A percentile compares a stretch with the other conserved stretches of the same genome.
phyloP scores from a whole-genome alignment of 208 protist genomes.

The Trypanosomatidae sp. region DNA sequence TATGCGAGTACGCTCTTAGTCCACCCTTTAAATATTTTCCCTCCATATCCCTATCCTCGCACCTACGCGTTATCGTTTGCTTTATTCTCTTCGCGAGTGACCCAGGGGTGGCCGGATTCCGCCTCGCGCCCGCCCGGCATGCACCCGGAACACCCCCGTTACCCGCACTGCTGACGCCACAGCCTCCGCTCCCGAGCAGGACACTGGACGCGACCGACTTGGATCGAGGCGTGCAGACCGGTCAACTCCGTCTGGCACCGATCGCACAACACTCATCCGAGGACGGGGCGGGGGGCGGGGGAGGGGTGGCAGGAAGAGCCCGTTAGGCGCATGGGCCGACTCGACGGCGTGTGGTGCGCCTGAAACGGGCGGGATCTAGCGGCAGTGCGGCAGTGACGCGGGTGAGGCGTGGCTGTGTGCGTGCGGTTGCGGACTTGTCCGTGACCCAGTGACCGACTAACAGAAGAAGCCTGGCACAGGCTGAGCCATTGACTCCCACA shows the following conservation, averaged over 20 bases:
- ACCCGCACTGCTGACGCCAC: not conserved
- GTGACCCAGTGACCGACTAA: not conserved
- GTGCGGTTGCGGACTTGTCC: not conserved
- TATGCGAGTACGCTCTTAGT: not conserved
- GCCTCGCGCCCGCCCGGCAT: not conserved
- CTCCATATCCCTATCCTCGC: not conserved
- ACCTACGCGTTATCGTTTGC: not conserved
- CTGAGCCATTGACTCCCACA: not conserved
- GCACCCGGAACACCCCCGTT: not conserved
- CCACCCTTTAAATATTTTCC: not conserved
- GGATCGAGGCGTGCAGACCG: no score
- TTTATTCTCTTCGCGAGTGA: not conserved
- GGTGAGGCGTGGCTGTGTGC: not conserved
- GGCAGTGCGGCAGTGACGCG: not conserved
- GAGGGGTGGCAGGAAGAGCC: not conserved
- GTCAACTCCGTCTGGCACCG: not conserved
- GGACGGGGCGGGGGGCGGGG: not conserved
- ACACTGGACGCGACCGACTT: not conserved
- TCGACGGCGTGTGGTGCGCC: not conserved
- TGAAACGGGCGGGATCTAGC: not conserved
- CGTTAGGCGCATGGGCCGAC: not conserved
- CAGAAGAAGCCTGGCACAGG: not conserved
- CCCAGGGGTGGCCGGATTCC: not conserved
- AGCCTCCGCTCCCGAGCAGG: conserved; percentile 33
- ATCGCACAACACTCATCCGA: not conserved